These are phyloP conservation scores for Russula brevipes DNA, from an alignment of 768 basidiomycete genomes.

Conservation along the genomic window DNA sequence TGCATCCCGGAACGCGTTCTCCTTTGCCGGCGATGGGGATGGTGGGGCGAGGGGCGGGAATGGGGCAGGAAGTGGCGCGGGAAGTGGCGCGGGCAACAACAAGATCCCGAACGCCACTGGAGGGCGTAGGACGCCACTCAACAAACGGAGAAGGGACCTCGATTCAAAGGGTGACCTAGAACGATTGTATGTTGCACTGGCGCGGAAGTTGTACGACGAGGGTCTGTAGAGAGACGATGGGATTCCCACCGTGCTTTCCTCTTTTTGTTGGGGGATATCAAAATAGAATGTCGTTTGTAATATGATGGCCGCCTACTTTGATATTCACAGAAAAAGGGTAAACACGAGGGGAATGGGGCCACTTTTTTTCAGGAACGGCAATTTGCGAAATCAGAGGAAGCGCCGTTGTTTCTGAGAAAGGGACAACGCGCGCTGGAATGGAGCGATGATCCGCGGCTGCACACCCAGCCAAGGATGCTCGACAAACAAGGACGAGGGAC, in stretches of 20 bases:
- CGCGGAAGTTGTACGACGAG: constrained; percentile 88
- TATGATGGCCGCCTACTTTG: no score
- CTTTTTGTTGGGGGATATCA: no score
- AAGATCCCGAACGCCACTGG: background rate
- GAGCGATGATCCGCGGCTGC: no score
- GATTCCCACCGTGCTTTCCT: background rate
- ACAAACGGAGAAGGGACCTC: constrained; percentile 44
- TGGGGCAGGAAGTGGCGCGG: background rate
- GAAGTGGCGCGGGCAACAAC: background rate
- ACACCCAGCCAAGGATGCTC: no score
- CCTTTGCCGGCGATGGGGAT: constrained; percentile 11
- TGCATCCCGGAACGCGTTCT: constrained; percentile 12
- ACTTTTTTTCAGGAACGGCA: no score
- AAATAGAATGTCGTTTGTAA: no score
- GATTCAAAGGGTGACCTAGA: constrained; percentile 74
- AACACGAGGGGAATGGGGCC: no score
- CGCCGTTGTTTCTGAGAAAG: no score
- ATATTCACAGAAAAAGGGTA: no score
- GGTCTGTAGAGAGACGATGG: constrained; percentile 49
- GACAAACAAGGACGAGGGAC: no score
- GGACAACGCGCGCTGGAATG: no score
- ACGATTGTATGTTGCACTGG: constrained; percentile 82
- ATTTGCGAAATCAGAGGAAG: no score
- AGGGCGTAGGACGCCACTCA: constrained; percentile 28
- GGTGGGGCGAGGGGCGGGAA: background rate